Evolutionary conservation across 345 rosid species (phyloP), one percentile per base, ranked within the genome.

Genomic region (Noccaea bulbosa): DNA sequence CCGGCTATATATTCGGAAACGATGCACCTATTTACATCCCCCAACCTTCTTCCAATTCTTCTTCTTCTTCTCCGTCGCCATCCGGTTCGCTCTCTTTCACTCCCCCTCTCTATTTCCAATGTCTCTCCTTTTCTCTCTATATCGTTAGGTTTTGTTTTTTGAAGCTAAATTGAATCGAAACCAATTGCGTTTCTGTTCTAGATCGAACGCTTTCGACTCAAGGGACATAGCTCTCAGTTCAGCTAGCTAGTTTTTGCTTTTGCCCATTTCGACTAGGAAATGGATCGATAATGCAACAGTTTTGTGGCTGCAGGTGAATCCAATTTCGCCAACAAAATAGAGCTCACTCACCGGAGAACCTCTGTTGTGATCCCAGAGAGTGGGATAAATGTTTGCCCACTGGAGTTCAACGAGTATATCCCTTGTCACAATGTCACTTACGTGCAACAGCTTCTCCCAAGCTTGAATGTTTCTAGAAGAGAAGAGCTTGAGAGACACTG

Each of bases 401-500:
- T 88, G 76, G 69, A 61, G 69, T 87, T 81, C 78, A 94, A 92
- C 49, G 99, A 91, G 83, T 79, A 91, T 70, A 88, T 87, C 37
- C 99, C 99, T 22, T 94, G 99, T 79, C 98, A 94, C 69, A 88
- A 94, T 69, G 77, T 80, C 45, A 45, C 81, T 38, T 91, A 87
- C 17, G 83, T 91, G 30, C 84, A 86, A 40, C 64, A 70, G 51
- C 73, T 94, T 84, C 85, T 81, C 11, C 86, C 81, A 43, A 81
- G 71, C 58, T 87, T 91, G 80, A 78, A 94, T 77, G 52, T 84
- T 73, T 82, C 96, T 5, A 83, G 87, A 77, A 82, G 80, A 83
- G 99, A 94, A 83, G 96, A 89, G 71, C 83, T 94, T 41, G 99
- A 91, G 77, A 87, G 96, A 75, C 99, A 94, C n/a, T 91, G 99